phyloP scores from a whole-genome alignment of 169 alveolate species.

The Eimeria sp. region DNA sequence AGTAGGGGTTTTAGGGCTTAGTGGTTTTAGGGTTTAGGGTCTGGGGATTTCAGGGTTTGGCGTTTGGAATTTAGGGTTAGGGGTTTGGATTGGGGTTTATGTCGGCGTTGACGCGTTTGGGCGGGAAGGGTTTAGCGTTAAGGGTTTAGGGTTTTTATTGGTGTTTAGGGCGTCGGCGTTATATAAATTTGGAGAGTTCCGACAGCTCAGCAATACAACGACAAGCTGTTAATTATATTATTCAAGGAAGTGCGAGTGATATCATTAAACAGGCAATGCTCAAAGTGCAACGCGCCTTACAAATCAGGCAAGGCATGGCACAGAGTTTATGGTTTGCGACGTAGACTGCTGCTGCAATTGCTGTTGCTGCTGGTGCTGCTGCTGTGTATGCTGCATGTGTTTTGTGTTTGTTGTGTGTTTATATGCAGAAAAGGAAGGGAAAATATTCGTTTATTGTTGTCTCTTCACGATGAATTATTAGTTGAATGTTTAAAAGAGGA shows the following conservation, averaged over 20 bases:
- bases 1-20: no score
- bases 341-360: background rate
- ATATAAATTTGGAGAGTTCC: background rate
- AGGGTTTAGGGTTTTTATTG: conserved; percentile 2
- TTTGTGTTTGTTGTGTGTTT: background rate
- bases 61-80: background rate
- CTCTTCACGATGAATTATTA: conserved; percentile 82
- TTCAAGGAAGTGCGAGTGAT: conserved; percentile 83
- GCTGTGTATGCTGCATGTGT: background rate
- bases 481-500: conserved; percentile 47
- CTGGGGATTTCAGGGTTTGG: background rate
- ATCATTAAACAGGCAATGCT: conserved; percentile 78
- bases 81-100: background rate
- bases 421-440: no score
- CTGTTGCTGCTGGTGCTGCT: background rate
- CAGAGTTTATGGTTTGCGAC: background rate
- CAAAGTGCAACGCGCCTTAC: conserved; percentile 53
- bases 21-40: conserved; percentile 3
- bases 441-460: conserved; percentile 43
- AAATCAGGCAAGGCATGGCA: background rate
- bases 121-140: conserved; percentile 14
- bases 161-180: conserved; percentile 8
- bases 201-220: background rate
- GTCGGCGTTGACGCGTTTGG: background rate
- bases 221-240: conserved; percentile 63